Evolutionary conservation across 169 alveolate species (phyloP).

Genomic region (Plasmodium blacklocki): DNA sequence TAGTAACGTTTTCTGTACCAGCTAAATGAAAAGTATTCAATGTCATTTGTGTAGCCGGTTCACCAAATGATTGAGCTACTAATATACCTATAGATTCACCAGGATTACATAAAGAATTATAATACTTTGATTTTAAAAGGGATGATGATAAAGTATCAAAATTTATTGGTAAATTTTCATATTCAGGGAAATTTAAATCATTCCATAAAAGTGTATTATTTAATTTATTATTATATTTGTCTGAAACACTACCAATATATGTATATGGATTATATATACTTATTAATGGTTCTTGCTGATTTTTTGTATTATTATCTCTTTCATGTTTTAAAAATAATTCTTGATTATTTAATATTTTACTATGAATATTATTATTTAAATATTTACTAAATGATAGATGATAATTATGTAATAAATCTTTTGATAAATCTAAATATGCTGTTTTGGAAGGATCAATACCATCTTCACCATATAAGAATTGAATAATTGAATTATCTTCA

Average conservation of each 20-base stretch:
- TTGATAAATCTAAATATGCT: constrained; percentile 90
- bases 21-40: constrained; percentile 99
- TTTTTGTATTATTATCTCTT: background rate
- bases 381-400: constrained; percentile 75
- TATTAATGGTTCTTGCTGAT: constrained; percentile 6
- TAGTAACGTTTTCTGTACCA: constrained; percentile 99
- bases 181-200: constrained; percentile 2
- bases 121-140: constrained; percentile 69
- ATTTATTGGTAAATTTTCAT: constrained; percentile 9
- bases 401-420: constrained; percentile 81
- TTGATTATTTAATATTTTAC: constrained; percentile 13
- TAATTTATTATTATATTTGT: background rate
- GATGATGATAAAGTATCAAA: constrained; percentile 17
- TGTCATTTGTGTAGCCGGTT: constrained; percentile 99
- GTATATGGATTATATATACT: constrained; percentile 48
- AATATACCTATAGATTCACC: constrained; percentile 99
- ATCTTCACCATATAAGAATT: constrained; percentile 99
- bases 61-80: constrained; percentile 99
- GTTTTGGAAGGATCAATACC: constrained; percentile 95
- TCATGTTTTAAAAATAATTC: background rate
- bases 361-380: background rate
- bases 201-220: constrained; percentile 5
- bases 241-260: constrained; percentile 47
- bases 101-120: constrained; percentile 85
- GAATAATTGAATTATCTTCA: constrained; percentile 95